A percentile compares a stretch with the other conserved stretches of the same genome.
Conservation (phyloP, 257 asterid genomes). For the Echium plantagineum region DNA sequence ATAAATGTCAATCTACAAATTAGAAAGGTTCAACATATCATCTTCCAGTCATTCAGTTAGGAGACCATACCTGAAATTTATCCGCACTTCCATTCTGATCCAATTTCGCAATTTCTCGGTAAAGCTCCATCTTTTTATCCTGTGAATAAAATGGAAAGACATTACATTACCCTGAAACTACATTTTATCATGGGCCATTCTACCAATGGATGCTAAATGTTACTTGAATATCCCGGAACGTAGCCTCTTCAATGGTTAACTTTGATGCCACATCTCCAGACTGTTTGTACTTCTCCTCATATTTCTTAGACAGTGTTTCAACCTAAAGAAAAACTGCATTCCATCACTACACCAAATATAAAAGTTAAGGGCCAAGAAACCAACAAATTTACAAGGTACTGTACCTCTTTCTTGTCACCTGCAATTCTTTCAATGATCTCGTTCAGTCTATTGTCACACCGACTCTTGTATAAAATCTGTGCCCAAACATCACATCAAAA, state of each 20-base stretch:
- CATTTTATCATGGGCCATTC: background rate
- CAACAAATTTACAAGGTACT: background rate
- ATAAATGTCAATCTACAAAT: constrained; percentile 17
- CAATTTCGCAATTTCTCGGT: constrained; percentile 67
- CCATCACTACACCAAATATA: constrained; percentile 15
- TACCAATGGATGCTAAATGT: background rate
- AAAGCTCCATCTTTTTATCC: constrained; percentile 94
- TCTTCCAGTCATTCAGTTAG: constrained; percentile 13
- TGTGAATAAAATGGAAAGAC: background rate
- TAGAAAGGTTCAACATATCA: constrained; percentile 12
- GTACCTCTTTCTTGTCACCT: constrained; percentile 76
- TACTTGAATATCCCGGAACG: constrained; percentile 97
- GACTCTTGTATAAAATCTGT: constrained; percentile 84
- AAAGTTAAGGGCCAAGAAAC: background rate
- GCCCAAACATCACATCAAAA: constrained; percentile 14
- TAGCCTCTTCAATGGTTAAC: constrained; percentile 86
- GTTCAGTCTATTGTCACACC: constrained; percentile 84
- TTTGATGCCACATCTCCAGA: constrained; percentile 90
- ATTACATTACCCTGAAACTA: constrained; percentile 4
- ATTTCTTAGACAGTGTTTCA: constrained; percentile 69
- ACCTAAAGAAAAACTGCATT: constrained; percentile 41
- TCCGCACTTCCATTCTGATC: constrained; percentile 64
- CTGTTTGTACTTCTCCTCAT: constrained; percentile 89
- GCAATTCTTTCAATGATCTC: constrained; percentile 82
- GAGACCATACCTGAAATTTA: constrained; percentile 50